Base-by-base conservation (phyloP, 345 rosid genomes). In the Populus tremula region DNA sequence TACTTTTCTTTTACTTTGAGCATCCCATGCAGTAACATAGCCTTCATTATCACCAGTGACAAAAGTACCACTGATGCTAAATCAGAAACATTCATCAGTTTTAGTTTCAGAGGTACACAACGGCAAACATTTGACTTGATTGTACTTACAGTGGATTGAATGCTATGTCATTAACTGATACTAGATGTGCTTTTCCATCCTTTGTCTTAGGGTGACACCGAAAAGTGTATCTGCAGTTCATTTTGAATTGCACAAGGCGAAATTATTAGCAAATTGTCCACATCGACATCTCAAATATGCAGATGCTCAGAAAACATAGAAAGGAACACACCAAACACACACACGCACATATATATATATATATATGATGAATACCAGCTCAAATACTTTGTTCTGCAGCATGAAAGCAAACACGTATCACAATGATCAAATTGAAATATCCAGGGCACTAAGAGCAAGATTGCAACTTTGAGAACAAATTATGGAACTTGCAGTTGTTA, bases 11-110 rank as follows among this genome's bases (percentile, higher is more conserved):
- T 81, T 93, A 69, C 85, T 89, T 81, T 82, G 85, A 53, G 89
- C 87, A 73, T 93, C 88, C 98, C 98, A 94, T 73, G 82, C 84
- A 33, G 72, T 83, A 35, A 91, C 86, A 50, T 88, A 84, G 27
- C 98, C 98, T 73, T 90, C 91, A 67, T 85, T 88, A 79, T 94
- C 97, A 18, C 97, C 97, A 21, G 97, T 91, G 56, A 89, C 84
- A 82, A 94, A 90, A 78, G 87, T 72, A 75, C 90, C 93, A 70
- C 78, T 71, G 47, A 76, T 77, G 78, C 98, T 91, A 79, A 76
- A 81, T 54, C 11, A 74, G 78, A 78, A 83, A 45, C 36, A 69
- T 5, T 23, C 13, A 35, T 72, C 69, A 83, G 49, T 75, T 49
- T 6, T 27, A 78, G 72, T 66, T 77, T 63, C 63, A 16, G 49